These are phyloP conservation scores for Eucalyptus erythrocorys DNA, from an alignment of 345 rosid genomes.

Conservation along the genomic window DNA sequence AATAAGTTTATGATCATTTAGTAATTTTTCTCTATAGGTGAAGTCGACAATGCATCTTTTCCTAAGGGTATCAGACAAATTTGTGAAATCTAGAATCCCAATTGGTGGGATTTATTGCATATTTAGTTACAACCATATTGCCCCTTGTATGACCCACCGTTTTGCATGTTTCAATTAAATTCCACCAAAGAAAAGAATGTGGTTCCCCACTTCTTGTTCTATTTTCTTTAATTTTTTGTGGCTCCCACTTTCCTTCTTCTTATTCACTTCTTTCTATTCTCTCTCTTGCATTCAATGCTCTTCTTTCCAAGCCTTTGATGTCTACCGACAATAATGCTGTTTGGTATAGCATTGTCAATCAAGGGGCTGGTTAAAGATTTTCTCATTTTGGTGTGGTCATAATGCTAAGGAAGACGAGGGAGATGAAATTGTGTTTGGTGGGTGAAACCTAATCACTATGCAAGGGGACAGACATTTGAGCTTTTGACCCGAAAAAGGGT, in stretches of 20 bases:
- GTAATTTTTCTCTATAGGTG: background rate
- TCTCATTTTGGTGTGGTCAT: background rate
- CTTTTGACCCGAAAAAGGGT: background rate
- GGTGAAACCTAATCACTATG: background rate
- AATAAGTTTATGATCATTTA: background rate
- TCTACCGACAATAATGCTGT: background rate
- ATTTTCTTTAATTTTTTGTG: background rate
- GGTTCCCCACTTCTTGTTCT: background rate
- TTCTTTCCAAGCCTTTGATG: background rate
- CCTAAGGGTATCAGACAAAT: background rate
- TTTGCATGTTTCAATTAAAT: background rate
- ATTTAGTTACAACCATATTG: background rate
- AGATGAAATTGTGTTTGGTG: background rate
- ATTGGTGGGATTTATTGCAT: background rate
- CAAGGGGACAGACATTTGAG: background rate
- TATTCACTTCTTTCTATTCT: too few species aligned
- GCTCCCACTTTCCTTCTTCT: background rate
- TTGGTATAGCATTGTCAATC: background rate
- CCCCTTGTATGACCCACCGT: background rate
- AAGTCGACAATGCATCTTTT: background rate
- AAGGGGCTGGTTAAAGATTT: background rate
- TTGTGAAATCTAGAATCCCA: background rate
- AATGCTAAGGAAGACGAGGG: background rate
- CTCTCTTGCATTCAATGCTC: too few species aligned
- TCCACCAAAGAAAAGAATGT: background rate